Percentiles rank a stretch among this genome's conserved stretches.
Evolutionary conservation across 441 rosid genomes (phyloP).

Genomic region (Pelargonium myrrhifolium): DNA sequence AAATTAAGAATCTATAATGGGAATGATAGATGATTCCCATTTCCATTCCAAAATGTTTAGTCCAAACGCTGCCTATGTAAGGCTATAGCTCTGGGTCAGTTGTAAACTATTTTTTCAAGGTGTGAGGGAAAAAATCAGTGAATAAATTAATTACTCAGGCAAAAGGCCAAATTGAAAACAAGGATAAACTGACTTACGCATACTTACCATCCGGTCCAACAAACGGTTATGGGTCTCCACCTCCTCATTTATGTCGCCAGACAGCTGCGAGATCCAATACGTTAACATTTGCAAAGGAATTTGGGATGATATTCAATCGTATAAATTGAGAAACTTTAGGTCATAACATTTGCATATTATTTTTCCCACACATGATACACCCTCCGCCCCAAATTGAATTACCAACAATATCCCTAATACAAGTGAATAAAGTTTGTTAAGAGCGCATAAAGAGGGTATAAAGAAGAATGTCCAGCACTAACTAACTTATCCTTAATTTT

Average conservation of each 20-base stretch:
- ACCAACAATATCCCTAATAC: neutral
- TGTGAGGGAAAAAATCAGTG: too few species aligned
- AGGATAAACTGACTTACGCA: neutral
- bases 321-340: conserved; percentile 5
- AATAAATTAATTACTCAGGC: too few species aligned
- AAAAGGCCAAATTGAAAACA: too few species aligned
- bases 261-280: conserved; percentile 43
- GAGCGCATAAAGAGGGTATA: neutral
- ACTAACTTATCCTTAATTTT: neutral
- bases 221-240: conserved; percentile 79
- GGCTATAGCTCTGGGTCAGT: too few species aligned
- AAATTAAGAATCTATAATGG: neutral
- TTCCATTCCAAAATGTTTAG: too few species aligned
- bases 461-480: neutral
- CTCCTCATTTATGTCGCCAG: conserved; percentile 91
- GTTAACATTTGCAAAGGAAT: conserved; percentile 14
- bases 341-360: neutral
- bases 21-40: too few species aligned
- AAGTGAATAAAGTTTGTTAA: too few species aligned
- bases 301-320: conserved; percentile 2
- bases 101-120: too few species aligned
- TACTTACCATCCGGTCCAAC: conserved; percentile 86
- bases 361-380: neutral
- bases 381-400: too few species aligned
- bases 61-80: too few species aligned